Evolutionary conservation across 2,329 filamentous ascomycete species (phyloP).

Genomic region (Curvularia hawaiiensis): DNA sequence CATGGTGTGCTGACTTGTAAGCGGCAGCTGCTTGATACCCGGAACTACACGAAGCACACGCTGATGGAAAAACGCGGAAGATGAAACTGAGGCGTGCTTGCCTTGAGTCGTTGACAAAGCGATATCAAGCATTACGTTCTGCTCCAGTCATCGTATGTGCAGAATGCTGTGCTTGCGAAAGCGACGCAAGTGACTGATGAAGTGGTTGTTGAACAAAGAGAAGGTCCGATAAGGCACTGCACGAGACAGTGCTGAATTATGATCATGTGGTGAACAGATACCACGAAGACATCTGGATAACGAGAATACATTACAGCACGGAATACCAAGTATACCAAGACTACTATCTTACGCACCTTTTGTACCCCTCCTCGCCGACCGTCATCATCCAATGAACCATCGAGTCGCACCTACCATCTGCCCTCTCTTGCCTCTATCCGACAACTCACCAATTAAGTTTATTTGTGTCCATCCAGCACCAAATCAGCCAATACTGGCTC

Average conservation of each 20-base stretch:
- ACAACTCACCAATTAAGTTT: neutral
- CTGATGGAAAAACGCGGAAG: neutral
- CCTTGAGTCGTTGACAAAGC: neutral
- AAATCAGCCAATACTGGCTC: neutral
- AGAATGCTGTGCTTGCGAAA: neutral
- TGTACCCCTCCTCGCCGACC: neutral
- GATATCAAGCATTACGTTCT: neutral
- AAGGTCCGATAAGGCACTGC: neutral
- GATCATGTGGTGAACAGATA: neutral
- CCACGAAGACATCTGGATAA: neutral
- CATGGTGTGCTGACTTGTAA: neutral
- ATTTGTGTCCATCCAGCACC: neutral
- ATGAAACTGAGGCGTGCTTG: neutral
- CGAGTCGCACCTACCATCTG: neutral
- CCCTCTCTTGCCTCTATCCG: neutral
- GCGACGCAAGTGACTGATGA: neutral
- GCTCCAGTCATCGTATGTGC: neutral
- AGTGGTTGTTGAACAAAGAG: neutral
- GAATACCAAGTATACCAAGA: neutral
- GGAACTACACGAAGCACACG: neutral
- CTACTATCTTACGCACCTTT: neutral
- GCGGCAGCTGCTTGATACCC: neutral
- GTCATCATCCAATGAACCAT: neutral
- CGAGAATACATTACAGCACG: neutral
- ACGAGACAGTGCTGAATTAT: neutral